Percentiles rank a stretch among this genome's conserved stretches.
Conservation (phyloP, 495 filamentous ascomycete genomes). For the Aspergillus asperescens region DNA sequence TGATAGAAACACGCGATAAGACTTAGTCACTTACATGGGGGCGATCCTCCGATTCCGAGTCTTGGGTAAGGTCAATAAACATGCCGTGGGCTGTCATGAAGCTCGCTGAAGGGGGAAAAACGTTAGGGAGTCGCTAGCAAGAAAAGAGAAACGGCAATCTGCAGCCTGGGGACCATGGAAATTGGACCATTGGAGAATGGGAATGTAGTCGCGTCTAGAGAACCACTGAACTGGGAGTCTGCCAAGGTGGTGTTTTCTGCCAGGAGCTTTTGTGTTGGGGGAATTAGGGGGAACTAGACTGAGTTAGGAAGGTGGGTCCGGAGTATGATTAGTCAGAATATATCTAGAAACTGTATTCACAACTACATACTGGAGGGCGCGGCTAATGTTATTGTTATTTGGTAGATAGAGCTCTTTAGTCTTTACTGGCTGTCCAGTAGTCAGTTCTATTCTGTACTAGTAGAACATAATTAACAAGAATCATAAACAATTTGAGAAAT, state of each 20-base stretch:
- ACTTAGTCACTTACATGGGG: conserved; percentile 1
- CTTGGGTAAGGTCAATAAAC: conserved; percentile 23
- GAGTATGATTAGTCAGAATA: background rate
- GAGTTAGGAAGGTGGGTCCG: background rate
- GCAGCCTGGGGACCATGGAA: background rate
- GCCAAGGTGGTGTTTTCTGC: conserved; percentile 6
- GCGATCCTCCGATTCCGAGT: conserved; percentile 21
- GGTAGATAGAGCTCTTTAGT: too few species aligned
- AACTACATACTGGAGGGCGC: background rate
- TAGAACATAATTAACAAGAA: too few species aligned
- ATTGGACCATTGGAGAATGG: background rate
- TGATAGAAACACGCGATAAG: background rate
- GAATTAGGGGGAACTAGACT: background rate
- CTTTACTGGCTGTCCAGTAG: too few species aligned
- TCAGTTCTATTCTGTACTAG: too few species aligned
- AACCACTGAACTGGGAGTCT: background rate
- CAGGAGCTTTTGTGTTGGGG: background rate
- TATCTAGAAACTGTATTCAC: background rate
- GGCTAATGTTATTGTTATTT: too few species aligned
- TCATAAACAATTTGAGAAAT: too few species aligned
- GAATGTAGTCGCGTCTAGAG: too few species aligned
- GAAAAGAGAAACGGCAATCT: background rate
- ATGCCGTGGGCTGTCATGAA: conserved; percentile 2
- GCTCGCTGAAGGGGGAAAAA: background rate
- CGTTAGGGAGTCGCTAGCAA: background rate